Percentiles rank a stretch among this genome's conserved stretches.
These are phyloP conservation scores for Plectosphaerella sp. DNA, from an alignment of 2,329 filamentous ascomycete genomes.

Conservation along the genomic window DNA sequence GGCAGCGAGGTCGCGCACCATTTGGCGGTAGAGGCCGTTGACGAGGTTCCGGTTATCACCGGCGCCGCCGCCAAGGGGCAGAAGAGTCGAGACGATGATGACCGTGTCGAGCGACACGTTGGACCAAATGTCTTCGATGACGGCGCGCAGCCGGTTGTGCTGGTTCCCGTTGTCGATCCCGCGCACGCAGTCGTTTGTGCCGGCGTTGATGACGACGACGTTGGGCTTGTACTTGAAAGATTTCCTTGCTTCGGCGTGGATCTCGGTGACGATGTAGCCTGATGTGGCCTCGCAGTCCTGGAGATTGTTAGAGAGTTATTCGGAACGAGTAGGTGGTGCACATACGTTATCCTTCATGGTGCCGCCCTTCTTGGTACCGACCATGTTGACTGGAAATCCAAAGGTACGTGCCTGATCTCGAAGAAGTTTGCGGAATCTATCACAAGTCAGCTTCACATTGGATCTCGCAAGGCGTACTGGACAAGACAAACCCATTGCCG, in stretches of 20 bases:
- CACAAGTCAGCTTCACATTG: background rate
- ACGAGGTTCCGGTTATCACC: background rate
- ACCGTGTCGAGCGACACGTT: background rate
- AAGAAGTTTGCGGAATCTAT: conserved; percentile 1
- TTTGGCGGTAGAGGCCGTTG: background rate
- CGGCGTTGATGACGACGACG: conserved; percentile 4
- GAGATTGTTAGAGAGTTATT: background rate
- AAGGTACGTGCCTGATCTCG: background rate
- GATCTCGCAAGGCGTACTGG: background rate
- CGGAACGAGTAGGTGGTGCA: background rate
- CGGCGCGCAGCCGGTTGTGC: background rate
- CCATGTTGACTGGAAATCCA: conserved; percentile 16
- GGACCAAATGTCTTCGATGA: background rate
- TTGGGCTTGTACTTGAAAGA: conserved; percentile 3
- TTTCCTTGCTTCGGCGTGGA: background rate
- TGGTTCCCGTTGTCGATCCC: background rate
- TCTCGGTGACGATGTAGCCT: conserved; percentile 1
- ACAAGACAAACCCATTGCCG: conserved; percentile 1
- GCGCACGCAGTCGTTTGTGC: conserved; percentile 2
- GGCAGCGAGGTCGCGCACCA: background rate
- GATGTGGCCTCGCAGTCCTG: conserved; percentile 2
- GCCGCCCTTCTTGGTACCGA: conserved; percentile 15
- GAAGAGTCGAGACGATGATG: background rate
- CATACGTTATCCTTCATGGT: conserved; percentile 19
- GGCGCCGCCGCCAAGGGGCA: background rate